Base-by-base conservation (phyloP, 208 protist species). In the Trypanosoma lewisi region DNA sequence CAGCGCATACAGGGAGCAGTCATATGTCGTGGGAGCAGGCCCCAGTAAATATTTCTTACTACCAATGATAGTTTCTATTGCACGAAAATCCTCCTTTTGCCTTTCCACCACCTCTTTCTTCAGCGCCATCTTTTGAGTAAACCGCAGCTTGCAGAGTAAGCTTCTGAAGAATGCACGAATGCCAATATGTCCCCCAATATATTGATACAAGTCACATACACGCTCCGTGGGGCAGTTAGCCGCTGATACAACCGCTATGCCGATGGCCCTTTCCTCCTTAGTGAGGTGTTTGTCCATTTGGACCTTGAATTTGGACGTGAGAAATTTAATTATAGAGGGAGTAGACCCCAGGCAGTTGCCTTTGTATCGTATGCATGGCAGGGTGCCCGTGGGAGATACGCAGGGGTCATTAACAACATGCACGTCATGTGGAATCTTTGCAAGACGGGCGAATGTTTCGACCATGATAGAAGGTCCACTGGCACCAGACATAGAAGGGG, bases 1-100 rank as follows among this genome's bases (percentile, higher is more conserved):
- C 54, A 74, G 65, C 8, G 82, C 73, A 64, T 87, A 92, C 31
- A 92, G 57, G 31, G 77, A 78, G 66, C 82, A 89, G 70, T 92
- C 85, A 67, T 77, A 80, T 28, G 75, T 77, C n/a, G 78, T 78
- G 16, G 84, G 71, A 0, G 39, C 14, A 1, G 36, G 49, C 50
- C 77, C 52, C 17, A 92, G 76, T 33, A 79, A 77, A 67, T 70
- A 88, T 5, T 30, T 54, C 23, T 84, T 73, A 4, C 56, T 21
- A 19, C 57, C 57, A 25, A 92, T 74, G 34, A 85, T 62, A 17
- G 50, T 39, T 56, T 89, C 85, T 2, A 92, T 57, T 2, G 80
- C 77, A 56, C 75, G 27, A 21, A 75, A 67, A 54, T 87, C 34
- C 34, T 39, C 34, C 34, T 39, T 11, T 39, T 39, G 34, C 11